Conservation (phyloP, 768 basidiomycete species). For the Sporobolomyces roseus region DNA sequence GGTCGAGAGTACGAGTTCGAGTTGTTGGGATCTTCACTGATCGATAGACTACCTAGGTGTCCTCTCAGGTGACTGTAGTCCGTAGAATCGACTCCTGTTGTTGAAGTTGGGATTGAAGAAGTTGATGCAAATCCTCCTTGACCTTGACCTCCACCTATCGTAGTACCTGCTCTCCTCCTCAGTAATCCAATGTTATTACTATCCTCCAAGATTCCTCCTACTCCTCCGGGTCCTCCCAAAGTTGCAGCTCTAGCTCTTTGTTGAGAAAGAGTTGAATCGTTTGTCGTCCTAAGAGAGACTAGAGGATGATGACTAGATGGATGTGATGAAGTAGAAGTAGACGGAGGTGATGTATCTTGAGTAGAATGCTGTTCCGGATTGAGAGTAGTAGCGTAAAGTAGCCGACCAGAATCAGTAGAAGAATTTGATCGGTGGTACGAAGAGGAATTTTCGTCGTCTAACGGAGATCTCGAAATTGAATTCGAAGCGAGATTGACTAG, state of each 20-base stretch:
- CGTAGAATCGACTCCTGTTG: neutral
- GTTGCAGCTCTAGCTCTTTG: slow-evolving; percentile 34
- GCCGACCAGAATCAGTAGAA: slow-evolving; percentile 30
- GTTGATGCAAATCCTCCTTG: slow-evolving; percentile 19
- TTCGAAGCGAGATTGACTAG: neutral
- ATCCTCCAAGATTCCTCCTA: slow-evolving; percentile 2
- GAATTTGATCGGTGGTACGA: slow-evolving; percentile 34
- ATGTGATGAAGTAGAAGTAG: neutral
- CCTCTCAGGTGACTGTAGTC: neutral
- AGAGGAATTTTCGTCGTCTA: neutral
- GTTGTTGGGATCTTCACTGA: slow-evolving; percentile 2
- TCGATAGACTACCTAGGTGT: neutral
- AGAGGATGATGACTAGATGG: slow-evolving; percentile 5
- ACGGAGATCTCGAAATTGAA: neutral
- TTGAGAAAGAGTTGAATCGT: neutral
- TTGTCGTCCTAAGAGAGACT: slow-evolving; percentile 15
- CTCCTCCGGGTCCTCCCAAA: slow-evolving; percentile 36
- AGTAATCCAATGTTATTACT: neutral
- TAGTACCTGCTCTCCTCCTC: slow-evolving; percentile 34
- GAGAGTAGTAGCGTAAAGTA: slow-evolving; percentile 34
- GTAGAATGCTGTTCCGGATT: neutral
- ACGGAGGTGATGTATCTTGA: neutral
- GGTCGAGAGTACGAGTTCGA: slow-evolving; percentile 37
- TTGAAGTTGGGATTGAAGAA: neutral
- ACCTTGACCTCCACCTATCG: slow-evolving; percentile 1